Evolutionary conservation across 2,329 filamentous ascomycete species (phyloP), one percentile per base, ranked within the genome.

Genomic region (Hymenotorrendiella dingleyae): DNA sequence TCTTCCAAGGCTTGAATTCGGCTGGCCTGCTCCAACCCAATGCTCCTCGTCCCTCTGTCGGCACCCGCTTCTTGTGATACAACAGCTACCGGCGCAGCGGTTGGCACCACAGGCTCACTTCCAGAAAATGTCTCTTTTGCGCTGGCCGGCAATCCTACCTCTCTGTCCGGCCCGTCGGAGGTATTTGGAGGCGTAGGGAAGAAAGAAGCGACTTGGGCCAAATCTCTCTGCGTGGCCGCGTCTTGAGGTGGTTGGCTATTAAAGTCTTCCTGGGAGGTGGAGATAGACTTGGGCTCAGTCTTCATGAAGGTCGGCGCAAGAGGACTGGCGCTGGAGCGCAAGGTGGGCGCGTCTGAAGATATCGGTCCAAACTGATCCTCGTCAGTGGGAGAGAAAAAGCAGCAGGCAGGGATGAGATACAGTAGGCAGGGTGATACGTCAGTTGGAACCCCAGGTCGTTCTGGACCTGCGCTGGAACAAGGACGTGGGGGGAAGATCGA

Each of bases 281-380:
- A 55, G 20, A 54, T 54, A 1, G 50, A 55, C 30, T 50, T 50
- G n/a, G 53, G 41, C 41, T 52, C 52, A 12, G 43, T 45, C 38
- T 45, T 54, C 50, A 52, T 54, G 33, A 32, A 22, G 29, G n/a
- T n/a, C n/a, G n/a, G n/a, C n/a, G n/a, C n/a, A n/a, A n/a, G n/a
- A n/a, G n/a, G n/a, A n/a, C n/a, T n/a, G n/a, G n/a, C n/a, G n/a
- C n/a, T n/a, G n/a, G n/a, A n/a, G n/a, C n/a, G n/a, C n/a, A n/a
- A n/a, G n/a, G n/a, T n/a, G n/a, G n/a, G n/a, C n/a, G n/a, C n/a
- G n/a, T n/a, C n/a, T n/a, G n/a, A n/a, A n/a, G n/a, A n/a, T n/a
- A n/a, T n/a, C n/a, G n/a, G n/a, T n/a, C n/a, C n/a, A n/a, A n/a
- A n/a, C n/a, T n/a, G n/a, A n/a, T n/a, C n/a, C n/a, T n/a, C n/a